Evolutionary conservation across 768 basidiomycete species (phyloP), one percentile per base, ranked within the genome.

Genomic region (Cystofilobasidium capitatum): DNA sequence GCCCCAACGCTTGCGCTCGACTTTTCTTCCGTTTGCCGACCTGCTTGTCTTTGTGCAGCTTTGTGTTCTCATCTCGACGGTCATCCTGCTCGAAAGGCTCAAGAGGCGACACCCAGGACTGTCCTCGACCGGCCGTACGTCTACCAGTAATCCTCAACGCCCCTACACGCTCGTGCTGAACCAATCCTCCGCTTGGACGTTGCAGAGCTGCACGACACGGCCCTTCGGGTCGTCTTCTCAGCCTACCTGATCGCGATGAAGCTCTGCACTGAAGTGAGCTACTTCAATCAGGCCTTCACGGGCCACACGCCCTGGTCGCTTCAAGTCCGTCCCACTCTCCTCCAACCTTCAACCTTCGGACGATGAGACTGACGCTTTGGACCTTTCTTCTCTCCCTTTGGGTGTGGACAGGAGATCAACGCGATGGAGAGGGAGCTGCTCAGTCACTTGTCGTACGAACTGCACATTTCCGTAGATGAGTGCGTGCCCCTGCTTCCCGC

Each of bases 391-490:
- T n/a, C n/a, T n/a, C n/a, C n/a, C n/a, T n/a, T n/a, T n/a, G n/a
- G n/a, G n/a, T n/a, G 20, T 62, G 62, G 62, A 37, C 8, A 17
- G 20, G 62, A 62, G n/a, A 29, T 62, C 47, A 51, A 51, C 35
- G 9, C 24, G 29, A 62, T 62, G 62, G 62, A 62, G 62, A 29
- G 22, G 31, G 44, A 62, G 62, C 45, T 62, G 3, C 45, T 51
- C 22, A 20, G 26, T 2, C 35, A 47, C 47, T 33, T 62, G 16
- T 16, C 20, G 20, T 62, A 35, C 33, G 47, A 62, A 31, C 22
- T 45, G 22, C 51, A 13, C 14, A 36, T 62, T 26, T n/a, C 45
- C 12, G 51, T 31, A 16, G 51, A 55, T 16, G 29, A 55, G 47
- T 49, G 47, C 47, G 47, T 49, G n/a, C n/a, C n/a, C n/a, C n/a